Base-by-base conservation (phyloP, 2,329 filamentous ascomycete species). In the Ascochyta rabiei region DNA sequence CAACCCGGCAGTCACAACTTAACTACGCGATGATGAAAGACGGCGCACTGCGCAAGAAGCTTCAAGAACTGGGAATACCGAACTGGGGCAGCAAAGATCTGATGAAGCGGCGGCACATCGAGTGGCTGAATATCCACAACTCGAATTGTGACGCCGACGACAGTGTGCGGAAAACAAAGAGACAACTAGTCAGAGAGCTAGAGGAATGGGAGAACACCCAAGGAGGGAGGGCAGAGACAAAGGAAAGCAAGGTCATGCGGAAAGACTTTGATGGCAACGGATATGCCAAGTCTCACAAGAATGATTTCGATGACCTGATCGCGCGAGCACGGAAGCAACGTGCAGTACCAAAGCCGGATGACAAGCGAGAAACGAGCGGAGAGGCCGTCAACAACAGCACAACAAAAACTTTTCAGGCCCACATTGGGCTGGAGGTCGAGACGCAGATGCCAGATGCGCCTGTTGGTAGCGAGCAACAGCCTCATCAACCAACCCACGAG, bases 81-180 rank as follows among this genome's bases (percentile, higher is more conserved):
- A 83, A 81, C 9, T 81, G 78, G 56, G 95, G 95, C 0, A 75
- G 82, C 0, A 88, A 88, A 40, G 78, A 82, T 40, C 80, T 93
- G 1, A 80, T 98, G 48, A 89, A 93, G 71, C 84, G 83, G 61
- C 85, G 96, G 16, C 93, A 98, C 68, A 90, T 85, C 21, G 95
- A 99, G 75, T 99, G 93, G 93, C 83, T 95, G 46, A 97, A 95
- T 33, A 78, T 99, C 16, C 97, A 91, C 89, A 99, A 99, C 73
- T 90, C 96, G 10, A 99, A 99, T 71, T 96, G 92, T 76, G 95
- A 99, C 74, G 89, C 93, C 2, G 84, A 84, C 31, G 79, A 80
- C 1, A 91, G 91, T 0, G 58, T 64, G 16, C 58, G 67, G 6
- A 89, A 89, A 70, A 80, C 81, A 10, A 91, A 90, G 60, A 69